Evolutionary conservation across 805 yeast species (phyloP), one percentile per base, ranked within the genome.

Genomic region (Yamadazyma sp.): DNA sequence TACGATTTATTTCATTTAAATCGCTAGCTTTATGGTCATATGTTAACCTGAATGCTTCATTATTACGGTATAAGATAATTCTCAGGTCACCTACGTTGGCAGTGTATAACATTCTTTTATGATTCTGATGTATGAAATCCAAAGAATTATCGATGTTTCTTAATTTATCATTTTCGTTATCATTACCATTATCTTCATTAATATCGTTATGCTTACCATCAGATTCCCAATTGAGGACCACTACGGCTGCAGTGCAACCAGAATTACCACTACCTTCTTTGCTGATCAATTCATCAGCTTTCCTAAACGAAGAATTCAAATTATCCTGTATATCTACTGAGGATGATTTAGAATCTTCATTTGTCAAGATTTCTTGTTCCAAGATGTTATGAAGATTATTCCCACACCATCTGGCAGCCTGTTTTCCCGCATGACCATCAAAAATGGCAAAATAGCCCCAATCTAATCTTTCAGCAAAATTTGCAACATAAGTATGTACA

Each of bases 381-480:
- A 85, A 55, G 20, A 83, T 60, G 16, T 78, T 65, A 55, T 91
- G 97, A 38, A 91, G 58, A 49, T 84, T 79, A 43, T 86, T 80
- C 0, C 96, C 95, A 64, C 97, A 88, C 94, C 95, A 89, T 50
- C 91, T 77, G 1, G 98, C 95, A 7, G 95, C 82, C 47, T 80
- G 86, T 36, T 79, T 79, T 15, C 98, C 98, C 2, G 98, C 98
- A 62, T 91, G 98, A 8, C 98, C 98, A 60, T 91, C 98, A 60
- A 88, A 91, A 1, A 91, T 74, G 12, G 94, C 98, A 72, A 91
- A 88, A 55, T 86, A 91, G 2, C 96, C 98, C 83, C 95, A 84
- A 56, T 88, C 96, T 20, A 83, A 65, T 38, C 87, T 59, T 48
- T 86, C 95, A n/a, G 89, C 93, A 65, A 85, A 89, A 64, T 89